These are phyloP conservation scores for Persicaria tinctoria DNA, from an alignment of 148 eudicot genomes.

Conservation along the genomic window DNA sequence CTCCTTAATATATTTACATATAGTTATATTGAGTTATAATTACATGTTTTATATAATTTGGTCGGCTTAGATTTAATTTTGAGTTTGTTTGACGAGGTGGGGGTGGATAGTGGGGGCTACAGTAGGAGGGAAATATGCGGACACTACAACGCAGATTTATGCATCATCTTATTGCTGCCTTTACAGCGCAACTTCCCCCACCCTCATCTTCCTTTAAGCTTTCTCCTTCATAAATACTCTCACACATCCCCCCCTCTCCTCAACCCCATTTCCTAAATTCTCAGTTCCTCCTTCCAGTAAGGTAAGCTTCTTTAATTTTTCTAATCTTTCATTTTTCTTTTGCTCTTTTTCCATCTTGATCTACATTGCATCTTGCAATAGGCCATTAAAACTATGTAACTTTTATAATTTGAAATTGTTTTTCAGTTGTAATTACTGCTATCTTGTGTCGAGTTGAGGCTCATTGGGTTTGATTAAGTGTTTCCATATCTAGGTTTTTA, in stretches of 20 bases:
- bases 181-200: neutral
- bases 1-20: too few species aligned
- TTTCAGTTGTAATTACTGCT: neutral
- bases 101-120: too few species aligned
- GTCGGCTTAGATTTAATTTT: too few species aligned
- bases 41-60: too few species aligned
- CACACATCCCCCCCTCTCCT: neutral
- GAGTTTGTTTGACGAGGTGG: too few species aligned
- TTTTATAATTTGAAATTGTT: neutral
- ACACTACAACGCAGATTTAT: too few species aligned
- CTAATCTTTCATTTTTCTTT: neutral
- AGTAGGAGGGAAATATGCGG: too few species aligned
- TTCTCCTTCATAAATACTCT: slow-evolving; percentile 4
- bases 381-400: neutral
- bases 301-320: neutral
- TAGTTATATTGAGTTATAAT: too few species aligned
- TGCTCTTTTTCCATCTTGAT: neutral
- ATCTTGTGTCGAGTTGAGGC: neutral
- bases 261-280: neutral
- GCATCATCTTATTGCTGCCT: too few species aligned
- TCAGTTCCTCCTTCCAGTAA: neutral
- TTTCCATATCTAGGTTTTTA: neutral
- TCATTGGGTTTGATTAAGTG: neutral
- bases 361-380: neutral
- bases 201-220: neutral